Evolutionary conservation across 345 rosid species (phyloP), one percentile per base, ranked within the genome.

Genomic region (Passiflora organensis): DNA sequence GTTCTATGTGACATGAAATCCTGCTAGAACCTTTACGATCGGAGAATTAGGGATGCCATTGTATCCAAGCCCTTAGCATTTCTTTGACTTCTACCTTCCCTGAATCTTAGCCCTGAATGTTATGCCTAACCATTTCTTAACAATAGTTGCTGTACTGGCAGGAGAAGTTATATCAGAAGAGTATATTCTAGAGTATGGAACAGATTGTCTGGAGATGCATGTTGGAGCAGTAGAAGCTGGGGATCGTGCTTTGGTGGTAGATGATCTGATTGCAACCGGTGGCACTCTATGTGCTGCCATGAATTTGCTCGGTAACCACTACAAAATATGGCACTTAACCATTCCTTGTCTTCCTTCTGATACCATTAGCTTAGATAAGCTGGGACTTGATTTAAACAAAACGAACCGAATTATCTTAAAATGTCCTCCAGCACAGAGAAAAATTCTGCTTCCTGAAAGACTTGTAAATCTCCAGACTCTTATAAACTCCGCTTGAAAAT

Each of bases 251-350:
- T 64, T 93, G 73, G 90, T 93, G 42, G 94, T 93, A 14, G 99
- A 86, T 63, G 99, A 89, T 65, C 67, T 89, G 25, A 77, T 93
- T 48, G 99, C 99, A 14, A 93, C 99, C 15, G 99, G 99, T 1
- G 97, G 99, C 59, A 89, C 99, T 48, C 87, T 89, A 17, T 78
- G 91, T 42, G 97, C 97, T 39, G 99, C 99, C 55, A 93, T 89
- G 76, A 93, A 78, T 58, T 72, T 89, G 68, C 82, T 93, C 13
- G 95, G 99, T 93, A 82, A 53, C 43, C 13, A 41, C 15, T 6
- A 6, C 13, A 37, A 37, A 6, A 37, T 2, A 6, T 37, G 13
- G n/a, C n/a, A n/a, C n/a, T n/a, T n/a, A n/a, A n/a, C n/a, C n/a
- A n/a, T n/a, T n/a, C n/a, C 3, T 28, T 28, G 3, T 28, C 34